Base-by-base conservation (phyloP, 768 basidiomycete genomes). In the Galerina sulciceps region DNA sequence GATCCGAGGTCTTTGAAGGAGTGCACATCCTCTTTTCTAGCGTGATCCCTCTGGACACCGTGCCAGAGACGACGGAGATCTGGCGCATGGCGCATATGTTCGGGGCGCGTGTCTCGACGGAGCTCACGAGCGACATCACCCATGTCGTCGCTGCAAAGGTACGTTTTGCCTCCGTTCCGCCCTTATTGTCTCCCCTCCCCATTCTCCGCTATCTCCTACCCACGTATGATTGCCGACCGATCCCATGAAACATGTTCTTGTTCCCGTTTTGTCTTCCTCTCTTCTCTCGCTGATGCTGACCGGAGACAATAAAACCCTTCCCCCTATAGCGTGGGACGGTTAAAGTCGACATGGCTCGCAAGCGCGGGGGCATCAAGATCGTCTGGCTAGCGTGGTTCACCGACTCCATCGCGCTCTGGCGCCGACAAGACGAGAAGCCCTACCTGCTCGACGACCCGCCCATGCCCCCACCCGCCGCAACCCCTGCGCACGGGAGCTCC, bases 81-180 rank as follows among this genome's bases (percentile, higher is more conserved):
- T 96, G 94, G 94, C 81, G 85, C 64, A 81, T 89, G 70, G 94
- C 96, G 11, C 81, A 83, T 47, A 88, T 91, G 75, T 99, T 97
- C 65, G 96, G 96, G 9, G 96, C 96, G 2, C 79, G 78, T 46
- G 93, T 90, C 71, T 83, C 87, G 46, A 88, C 83, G 14, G 88
- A 93, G 61, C 70, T 97, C 40, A 81, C 79, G 4, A 72, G 71
- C 23, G 75, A 81, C 2, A 83, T 91, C 18, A 99, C 96, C 0
- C 97, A 99, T 66, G 89, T 98, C 38, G 93, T 99, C 18, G 91
- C 94, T 18, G 91, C 89, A 9, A 93, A 94, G 82, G 92, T 93
- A 60, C 57, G 71, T 43, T 18, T n/a, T 23, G 23, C 23, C 6
- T 23, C 23, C 15, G 10, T n/a, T 23, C 11, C 23, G 11, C n/a